Percentiles rank a stretch among this genome's conserved stretches.
These are phyloP conservation scores for Komagataea norvegica DNA, from an alignment of 1,139 yeast species.

Conservation along the genomic window DNA sequence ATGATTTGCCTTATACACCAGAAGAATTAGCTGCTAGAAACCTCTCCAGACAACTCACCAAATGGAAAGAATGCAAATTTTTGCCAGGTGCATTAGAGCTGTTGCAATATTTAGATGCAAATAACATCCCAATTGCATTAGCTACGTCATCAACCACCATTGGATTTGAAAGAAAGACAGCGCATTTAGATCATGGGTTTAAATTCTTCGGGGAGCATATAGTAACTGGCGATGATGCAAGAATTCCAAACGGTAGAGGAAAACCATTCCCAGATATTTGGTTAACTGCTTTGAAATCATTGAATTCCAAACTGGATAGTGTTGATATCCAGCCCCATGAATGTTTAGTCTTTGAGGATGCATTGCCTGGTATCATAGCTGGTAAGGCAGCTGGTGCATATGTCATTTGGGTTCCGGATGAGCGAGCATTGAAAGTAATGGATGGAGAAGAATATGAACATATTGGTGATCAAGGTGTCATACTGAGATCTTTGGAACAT, in stretches of 20 bases:
- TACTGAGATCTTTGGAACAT: constrained; percentile 46
- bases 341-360: constrained; percentile 91
- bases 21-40: constrained; percentile 52
- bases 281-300: constrained; percentile 67
- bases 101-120: constrained; percentile 44
- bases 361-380: constrained; percentile 80
- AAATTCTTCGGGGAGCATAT: constrained; percentile 60
- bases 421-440: constrained; percentile 52
- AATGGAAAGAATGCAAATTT: constrained; percentile 62
- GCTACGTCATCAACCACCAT: constrained; percentile 78
- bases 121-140: constrained; percentile 71
- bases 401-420: constrained; percentile 92
- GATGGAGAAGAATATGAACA: constrained; percentile 38
- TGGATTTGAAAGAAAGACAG: constrained; percentile 65
- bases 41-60: constrained; percentile 46
- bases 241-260: constrained; percentile 80
- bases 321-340: constrained; percentile 60
- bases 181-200: constrained; percentile 58
- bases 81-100: constrained; percentile 84
- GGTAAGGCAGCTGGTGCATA: constrained; percentile 82
- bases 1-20: constrained; percentile 60
- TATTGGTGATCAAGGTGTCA: constrained; percentile 52
- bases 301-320: constrained; percentile 39
- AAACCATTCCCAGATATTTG: constrained; percentile 94
- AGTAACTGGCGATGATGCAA: constrained; percentile 83